Evolutionary conservation across 257 asterid genomes (phyloP).

Genomic region (Capsicum chinense): DNA sequence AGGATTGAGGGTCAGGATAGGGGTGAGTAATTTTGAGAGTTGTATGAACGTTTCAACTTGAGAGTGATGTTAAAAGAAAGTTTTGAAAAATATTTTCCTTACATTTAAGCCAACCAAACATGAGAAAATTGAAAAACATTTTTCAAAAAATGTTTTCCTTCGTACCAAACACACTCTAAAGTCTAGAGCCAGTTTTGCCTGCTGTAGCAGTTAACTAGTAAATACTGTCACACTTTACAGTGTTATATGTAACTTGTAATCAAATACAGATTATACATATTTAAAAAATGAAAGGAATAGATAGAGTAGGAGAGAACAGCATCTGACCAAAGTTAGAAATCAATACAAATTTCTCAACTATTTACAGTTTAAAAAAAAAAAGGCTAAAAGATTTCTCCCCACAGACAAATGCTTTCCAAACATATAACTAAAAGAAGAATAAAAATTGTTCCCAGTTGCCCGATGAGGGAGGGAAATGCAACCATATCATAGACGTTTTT

Average conservation of each 20-base stretch:
- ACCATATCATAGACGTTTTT: constrained; percentile 47
- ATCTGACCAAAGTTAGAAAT: background rate
- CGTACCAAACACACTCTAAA: too few species aligned
- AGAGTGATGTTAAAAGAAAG: too few species aligned
- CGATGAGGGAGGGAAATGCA: background rate
- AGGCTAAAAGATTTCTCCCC: background rate
- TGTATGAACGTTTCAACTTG: too few species aligned
- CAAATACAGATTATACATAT: background rate
- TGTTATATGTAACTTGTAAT: too few species aligned
- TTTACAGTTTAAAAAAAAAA: background rate
- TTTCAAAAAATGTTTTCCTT: too few species aligned
- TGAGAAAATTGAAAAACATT: too few species aligned
- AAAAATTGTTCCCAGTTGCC: background rate
- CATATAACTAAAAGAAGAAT: background rate
- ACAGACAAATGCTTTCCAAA: background rate
- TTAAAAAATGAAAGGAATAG: background rate
- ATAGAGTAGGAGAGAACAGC: background rate
- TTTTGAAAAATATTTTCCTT: too few species aligned
- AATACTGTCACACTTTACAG: too few species aligned
- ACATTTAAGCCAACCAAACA: too few species aligned
- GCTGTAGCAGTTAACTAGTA: background rate
- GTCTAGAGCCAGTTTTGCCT: background rate
- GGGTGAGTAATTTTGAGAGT: too few species aligned
- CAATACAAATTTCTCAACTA: constrained; percentile 25
- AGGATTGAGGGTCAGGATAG: too few species aligned